Conservation (phyloP, 306 rosid species). For the Fragaria nilgerrensis region DNA sequence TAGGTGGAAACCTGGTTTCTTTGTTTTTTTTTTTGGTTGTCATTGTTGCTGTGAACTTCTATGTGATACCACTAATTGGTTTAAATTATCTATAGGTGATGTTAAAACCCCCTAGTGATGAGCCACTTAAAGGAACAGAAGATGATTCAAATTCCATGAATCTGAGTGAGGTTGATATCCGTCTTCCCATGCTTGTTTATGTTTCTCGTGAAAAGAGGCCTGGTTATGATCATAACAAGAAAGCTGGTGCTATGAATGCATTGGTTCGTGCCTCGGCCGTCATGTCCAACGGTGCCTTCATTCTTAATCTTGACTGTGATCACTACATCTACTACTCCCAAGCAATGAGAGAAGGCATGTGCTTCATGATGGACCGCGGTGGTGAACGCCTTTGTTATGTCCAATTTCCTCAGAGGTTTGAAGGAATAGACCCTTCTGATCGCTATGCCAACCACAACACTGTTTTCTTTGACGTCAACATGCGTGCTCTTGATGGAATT, state of each 20-base stretch:
- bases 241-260: slow-evolving; percentile 88
- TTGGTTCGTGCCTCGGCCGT: slow-evolving; percentile 76
- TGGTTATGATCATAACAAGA: slow-evolving; percentile 86
- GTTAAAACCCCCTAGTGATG: slow-evolving; percentile 73
- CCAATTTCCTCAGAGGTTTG: slow-evolving; percentile 84
- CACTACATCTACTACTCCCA: slow-evolving; percentile 69
- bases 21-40: neutral
- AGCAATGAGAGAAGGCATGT: slow-evolving; percentile 80
- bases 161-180: slow-evolving; percentile 64
- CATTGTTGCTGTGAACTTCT: neutral
- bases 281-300: slow-evolving; percentile 80
- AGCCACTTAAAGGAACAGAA: slow-evolving; percentile 45
- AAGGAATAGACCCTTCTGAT: slow-evolving; percentile 82
- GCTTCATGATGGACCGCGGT: slow-evolving; percentile 85
- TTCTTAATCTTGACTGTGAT: slow-evolving; percentile 77
- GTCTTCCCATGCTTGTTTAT: slow-evolving; percentile 80
- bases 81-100: slow-evolving; percentile 48
- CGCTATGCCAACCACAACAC: slow-evolving; percentile 81
- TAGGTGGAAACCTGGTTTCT: neutral
- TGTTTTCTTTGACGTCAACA: slow-evolving; percentile 77
- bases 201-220: slow-evolving; percentile 82
- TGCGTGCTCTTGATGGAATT: slow-evolving; percentile 81
- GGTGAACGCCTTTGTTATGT: slow-evolving; percentile 64
- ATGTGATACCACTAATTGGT: slow-evolving; percentile 10
- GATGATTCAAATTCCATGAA: slow-evolving; percentile 44